Evolutionary conservation across 1,284 basidiomycete species (phyloP), one percentile per base, ranked within the genome.

Genomic region (Pterulicium gracile): DNA sequence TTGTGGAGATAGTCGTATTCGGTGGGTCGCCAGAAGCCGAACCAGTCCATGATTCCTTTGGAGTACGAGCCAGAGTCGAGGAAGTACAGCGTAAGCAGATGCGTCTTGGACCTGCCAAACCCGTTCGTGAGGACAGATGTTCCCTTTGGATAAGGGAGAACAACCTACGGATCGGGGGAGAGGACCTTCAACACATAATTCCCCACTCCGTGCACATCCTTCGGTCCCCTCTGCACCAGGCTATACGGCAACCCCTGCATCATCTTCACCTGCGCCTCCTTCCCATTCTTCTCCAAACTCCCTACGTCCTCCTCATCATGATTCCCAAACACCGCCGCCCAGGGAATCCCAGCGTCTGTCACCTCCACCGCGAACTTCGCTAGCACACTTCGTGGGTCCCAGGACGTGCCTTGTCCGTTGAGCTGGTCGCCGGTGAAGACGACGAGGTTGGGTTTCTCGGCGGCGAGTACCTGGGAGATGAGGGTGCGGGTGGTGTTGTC

Each of bases 271-370:
- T 94, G 81, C 13, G 81, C 62, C 58, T 72, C 75, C 50, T 79
- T 73, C 4, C 36, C 36, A 5, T 39, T 17, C 43, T 67, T 58
- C 49, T 79, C 65, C 7, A 17, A 7, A 17, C 15, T n/a, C n/a
- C n/a, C 36, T 18, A 7, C 79, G 51, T 81, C 75, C 54, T 92
- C 87, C 42, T 77, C 74, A 56, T 95, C 92, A 59, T 97, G 94
- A 57, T 98, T 97, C 2, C 94, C 90, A 59, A 96, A 89, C 3
- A 97, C 76, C 0, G 83, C 86, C 2, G 88, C 79, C 89, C 92
- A 98, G 0, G 92, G 85, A 23, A 96, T 86, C 42, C 73, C 63
- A 19, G 84, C 76, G 12, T 81, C 74, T 7, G 86, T 86, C 3
- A 90, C 83, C 0, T 80, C 80, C 15, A 70, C 70, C 0, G 89